Conservation (phyloP, 1,284 basidiomycete genomes). For the Chalciporus sp. region DNA sequence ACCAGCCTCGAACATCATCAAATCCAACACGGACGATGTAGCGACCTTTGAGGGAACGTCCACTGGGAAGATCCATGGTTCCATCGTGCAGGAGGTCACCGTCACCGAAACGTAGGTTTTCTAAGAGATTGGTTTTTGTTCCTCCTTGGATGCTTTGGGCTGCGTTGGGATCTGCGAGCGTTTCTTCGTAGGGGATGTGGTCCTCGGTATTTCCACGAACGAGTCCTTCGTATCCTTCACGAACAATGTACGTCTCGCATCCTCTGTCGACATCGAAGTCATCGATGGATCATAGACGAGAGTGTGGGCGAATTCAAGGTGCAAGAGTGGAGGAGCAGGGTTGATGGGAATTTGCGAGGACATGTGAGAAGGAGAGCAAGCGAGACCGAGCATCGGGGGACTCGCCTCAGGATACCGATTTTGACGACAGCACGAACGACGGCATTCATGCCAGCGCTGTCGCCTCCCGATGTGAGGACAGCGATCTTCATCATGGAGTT, state of each 20-base stretch:
- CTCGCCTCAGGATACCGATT: constrained; percentile 84
- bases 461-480: constrained; percentile 94
- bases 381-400: constrained; percentile 11
- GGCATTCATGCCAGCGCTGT: constrained; percentile 97
- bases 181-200: constrained; percentile 18
- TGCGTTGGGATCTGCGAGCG: constrained; percentile 25
- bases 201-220: constrained; percentile 68
- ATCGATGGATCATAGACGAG: not conserved
- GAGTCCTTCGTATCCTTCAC: constrained; percentile 97
- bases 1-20: constrained; percentile 98
- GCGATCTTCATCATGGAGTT: constrained; percentile 60
- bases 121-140: constrained; percentile 46
- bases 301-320: too few species aligned
- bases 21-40: constrained; percentile 98
- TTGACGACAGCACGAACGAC: constrained; percentile 91
- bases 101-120: constrained; percentile 87
- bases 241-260: constrained; percentile 90
- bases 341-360: not conserved
- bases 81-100: constrained; percentile 90
- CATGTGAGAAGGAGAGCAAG: constrained; percentile 3
- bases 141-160: constrained; percentile 21
- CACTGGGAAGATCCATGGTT: constrained; percentile 71
- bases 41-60: constrained; percentile 80
- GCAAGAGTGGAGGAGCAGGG: not conserved
- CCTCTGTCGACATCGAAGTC: constrained; percentile 53